Conservation (phyloP, 768 basidiomycete genomes). For the Psilocybe sp. region DNA sequence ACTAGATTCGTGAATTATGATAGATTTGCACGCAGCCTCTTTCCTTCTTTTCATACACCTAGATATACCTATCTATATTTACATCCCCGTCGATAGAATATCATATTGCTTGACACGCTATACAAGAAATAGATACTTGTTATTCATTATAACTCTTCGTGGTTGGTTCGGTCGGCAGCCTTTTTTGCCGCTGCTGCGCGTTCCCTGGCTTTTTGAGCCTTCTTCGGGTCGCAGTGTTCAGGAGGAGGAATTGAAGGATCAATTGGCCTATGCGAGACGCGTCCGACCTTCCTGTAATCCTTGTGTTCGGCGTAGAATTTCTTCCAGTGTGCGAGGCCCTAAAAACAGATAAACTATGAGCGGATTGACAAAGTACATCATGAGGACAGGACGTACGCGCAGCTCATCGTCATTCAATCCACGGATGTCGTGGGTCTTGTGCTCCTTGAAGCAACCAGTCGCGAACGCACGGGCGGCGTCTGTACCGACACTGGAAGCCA, state of each 20-base stretch:
- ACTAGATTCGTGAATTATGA: neutral
- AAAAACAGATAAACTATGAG: constrained; percentile 5
- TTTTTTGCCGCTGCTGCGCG: constrained; percentile 22
- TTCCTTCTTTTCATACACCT: neutral
- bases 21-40: neutral
- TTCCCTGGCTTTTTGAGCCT: constrained; percentile 34
- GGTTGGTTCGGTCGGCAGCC: constrained; percentile 15
- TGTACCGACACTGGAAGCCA: constrained; percentile 57
- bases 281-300: constrained; percentile 76
- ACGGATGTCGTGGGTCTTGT: constrained; percentile 88
- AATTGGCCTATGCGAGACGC: constrained; percentile 71
- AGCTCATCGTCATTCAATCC: constrained; percentile 73
- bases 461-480: constrained; percentile 93
- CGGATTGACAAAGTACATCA: neutral
- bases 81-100: constrained; percentile 4
- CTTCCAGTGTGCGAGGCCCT: constrained; percentile 89
- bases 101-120: constrained; percentile 29
- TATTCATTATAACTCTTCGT: constrained; percentile 15
- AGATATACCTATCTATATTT: constrained; percentile 4
- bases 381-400: constrained; percentile 42
- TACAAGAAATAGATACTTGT: constrained; percentile 20
- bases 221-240: constrained; percentile 69
- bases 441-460: constrained; percentile 90
- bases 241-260: constrained; percentile 75
- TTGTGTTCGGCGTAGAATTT: constrained; percentile 82